Percentiles rank a stretch among this genome's conserved stretches.
These are phyloP conservation scores for Xanthoconium stramineum DNA, from an alignment of 768 basidiomycete species.

Conservation along the genomic window DNA sequence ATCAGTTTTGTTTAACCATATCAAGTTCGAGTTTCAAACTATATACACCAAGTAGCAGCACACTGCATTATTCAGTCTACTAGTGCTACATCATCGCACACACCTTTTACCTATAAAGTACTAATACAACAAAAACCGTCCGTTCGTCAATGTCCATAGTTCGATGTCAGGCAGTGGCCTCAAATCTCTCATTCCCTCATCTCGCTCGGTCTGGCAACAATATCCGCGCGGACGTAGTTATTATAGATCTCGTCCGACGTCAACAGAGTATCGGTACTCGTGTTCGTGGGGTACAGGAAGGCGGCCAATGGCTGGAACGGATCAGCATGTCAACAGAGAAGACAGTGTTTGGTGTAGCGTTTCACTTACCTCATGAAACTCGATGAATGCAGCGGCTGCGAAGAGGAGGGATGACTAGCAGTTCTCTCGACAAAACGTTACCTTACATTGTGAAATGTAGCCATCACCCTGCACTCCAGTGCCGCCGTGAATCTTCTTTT, in stretches of 20 bases:
- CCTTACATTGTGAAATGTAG: conserved; percentile 57
- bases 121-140: too few relatives aligned
- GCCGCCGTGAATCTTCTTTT: conserved; percentile 76
- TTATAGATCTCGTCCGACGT: conserved; percentile 72
- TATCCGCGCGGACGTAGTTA: conserved; percentile 62
- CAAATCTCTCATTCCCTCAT: conserved; percentile 4
- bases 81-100: too few relatives aligned
- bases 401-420: not conserved
- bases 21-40: too few relatives aligned
- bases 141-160: too few relatives aligned
- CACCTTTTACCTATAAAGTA: too few relatives aligned
- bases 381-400: conserved; percentile 61
- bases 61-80: too few relatives aligned
- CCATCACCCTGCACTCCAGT: conserved; percentile 58
- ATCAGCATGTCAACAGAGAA: not conserved
- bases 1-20: too few relatives aligned
- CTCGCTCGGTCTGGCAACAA: conserved; percentile 29
- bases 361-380: conserved; percentile 57
- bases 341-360: not conserved
- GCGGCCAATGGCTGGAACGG: conserved; percentile 50
- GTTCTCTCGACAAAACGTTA: not conserved
- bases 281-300: conserved; percentile 57
- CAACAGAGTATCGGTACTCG: conserved; percentile 59
- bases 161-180: too few relatives aligned
- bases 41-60: too few relatives aligned